Percentiles rank a stretch among this genome's conserved stretches.
Evolutionary conservation across 495 filamentous ascomycete genomes (phyloP).

Genomic region (Lasiosphaeria hispida): DNA sequence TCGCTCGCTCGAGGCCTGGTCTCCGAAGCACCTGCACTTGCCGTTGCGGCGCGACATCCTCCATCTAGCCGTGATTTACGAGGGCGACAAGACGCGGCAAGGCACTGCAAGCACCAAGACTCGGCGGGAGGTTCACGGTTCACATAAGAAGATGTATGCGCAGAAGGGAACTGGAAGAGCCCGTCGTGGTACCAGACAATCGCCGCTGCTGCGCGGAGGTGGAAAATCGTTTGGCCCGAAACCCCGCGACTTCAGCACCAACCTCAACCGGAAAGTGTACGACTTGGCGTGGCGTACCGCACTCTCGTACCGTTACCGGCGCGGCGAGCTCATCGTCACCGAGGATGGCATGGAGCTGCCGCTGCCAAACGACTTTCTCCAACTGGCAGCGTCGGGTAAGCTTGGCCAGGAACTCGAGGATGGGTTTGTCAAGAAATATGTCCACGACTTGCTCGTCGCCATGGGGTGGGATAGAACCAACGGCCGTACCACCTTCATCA

Average conservation of each 20-base stretch:
- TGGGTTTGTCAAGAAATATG: conserved; percentile 55
- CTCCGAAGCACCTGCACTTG: conserved; percentile 74
- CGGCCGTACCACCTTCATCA: conserved; percentile 78
- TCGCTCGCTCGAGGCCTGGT: conserved; percentile 71
- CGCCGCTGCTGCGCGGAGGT: conserved; percentile 80
- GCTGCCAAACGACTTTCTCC: conserved; percentile 42
- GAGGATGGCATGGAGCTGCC: conserved; percentile 67
- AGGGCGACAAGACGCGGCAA: conserved; percentile 83
- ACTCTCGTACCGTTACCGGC: conserved; percentile 81
- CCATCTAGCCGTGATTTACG: conserved; percentile 87
- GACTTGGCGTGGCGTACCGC: conserved; percentile 95
- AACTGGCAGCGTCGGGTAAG: conserved; percentile 25
- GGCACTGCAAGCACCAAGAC: conserved; percentile 86
- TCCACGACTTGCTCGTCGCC: conserved; percentile 60
- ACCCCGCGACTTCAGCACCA: conserved; percentile 82
- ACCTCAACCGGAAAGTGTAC: conserved; percentile 85
- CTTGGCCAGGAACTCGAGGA: conserved; percentile 39
- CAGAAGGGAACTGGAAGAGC: conserved; percentile 86
- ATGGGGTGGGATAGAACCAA: conserved; percentile 69
- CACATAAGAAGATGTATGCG: conserved; percentile 67
- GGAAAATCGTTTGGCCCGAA: conserved; percentile 84
- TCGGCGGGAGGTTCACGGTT: conserved; percentile 79
- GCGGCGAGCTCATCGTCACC: conserved; percentile 82
- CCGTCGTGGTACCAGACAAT: conserved; percentile 75
- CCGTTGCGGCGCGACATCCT: conserved; percentile 90